Evolutionary conservation across 805 yeast genomes (phyloP).

Genomic region (Pichia manshurica): DNA sequence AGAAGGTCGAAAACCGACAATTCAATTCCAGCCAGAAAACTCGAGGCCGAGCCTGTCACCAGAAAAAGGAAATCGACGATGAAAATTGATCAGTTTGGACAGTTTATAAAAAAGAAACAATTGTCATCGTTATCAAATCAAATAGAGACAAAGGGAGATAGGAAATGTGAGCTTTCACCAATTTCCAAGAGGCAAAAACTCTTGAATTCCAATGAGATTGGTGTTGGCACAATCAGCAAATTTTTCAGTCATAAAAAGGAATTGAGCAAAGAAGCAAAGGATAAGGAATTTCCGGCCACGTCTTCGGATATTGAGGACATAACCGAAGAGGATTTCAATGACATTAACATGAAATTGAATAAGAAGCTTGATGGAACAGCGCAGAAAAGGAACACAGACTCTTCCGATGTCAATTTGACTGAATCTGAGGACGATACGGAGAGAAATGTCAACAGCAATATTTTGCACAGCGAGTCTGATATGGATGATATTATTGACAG

Average conservation of each 20-base stretch:
- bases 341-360: conserved; percentile 4
- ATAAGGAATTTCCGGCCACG: conserved; percentile 4
- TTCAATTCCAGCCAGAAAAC: conserved; percentile 3
- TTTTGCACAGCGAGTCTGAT: conserved; percentile 27
- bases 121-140: not conserved
- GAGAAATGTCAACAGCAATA: conserved; percentile 2
- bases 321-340: conserved; percentile 12
- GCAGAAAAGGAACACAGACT: not conserved
- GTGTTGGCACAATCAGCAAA: conserved; percentile 15
- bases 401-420: conserved; percentile 11
- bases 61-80: conserved; percentile 17
- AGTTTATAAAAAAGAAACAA: conserved; percentile 8
- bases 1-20: conserved; percentile 4
- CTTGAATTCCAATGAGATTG: conserved; percentile 16
- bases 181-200: conserved; percentile 25
- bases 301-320: conserved; percentile 14
- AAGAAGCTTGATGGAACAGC: not conserved
- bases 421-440: conserved; percentile 6
- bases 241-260: conserved; percentile 15
- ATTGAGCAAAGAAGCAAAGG: not conserved
- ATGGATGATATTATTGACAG: conserved; percentile 26
- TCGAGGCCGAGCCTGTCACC: not conserved
- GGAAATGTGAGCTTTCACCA: conserved; percentile 15
- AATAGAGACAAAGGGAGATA: not conserved
- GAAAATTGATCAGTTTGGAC: conserved; percentile 22